Evolutionary conservation across 805 yeast genomes (phyloP).

Genomic region (Ogataea thermomethanolica): DNA sequence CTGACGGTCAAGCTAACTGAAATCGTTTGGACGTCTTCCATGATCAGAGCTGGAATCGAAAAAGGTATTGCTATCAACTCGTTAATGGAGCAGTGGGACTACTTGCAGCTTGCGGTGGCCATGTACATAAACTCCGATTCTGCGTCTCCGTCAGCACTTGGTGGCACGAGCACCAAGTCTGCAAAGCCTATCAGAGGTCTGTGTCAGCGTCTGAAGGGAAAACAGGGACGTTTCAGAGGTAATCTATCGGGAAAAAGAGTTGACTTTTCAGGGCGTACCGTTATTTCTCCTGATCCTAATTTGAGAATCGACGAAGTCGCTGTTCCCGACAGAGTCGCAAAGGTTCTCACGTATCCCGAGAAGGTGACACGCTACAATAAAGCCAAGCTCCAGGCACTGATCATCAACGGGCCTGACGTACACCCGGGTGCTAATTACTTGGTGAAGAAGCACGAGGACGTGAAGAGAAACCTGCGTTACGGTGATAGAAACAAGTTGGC

Average conservation of each 20-base stretch:
- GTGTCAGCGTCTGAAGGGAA: slow-evolving; percentile 96
- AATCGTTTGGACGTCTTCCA: slow-evolving; percentile 93
- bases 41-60: slow-evolving; percentile 91
- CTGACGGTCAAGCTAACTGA: slow-evolving; percentile 93
- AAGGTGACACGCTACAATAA: slow-evolving; percentile 85
- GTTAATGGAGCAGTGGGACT: slow-evolving; percentile 99
- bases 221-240: slow-evolving; percentile 98
- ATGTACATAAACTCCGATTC: slow-evolving; percentile 97
- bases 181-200: slow-evolving; percentile 88
- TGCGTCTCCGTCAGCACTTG: slow-evolving; percentile 71
- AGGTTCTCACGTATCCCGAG: slow-evolving; percentile 94
- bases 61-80: slow-evolving; percentile 91
- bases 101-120: slow-evolving; percentile 89
- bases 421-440: slow-evolving; percentile 98
- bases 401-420: slow-evolving; percentile 77
- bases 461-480: slow-evolving; percentile 82
- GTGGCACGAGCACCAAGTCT: slow-evolving; percentile 49
- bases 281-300: slow-evolving; percentile 98
- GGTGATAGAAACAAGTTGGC: slow-evolving; percentile 84
- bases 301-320: slow-evolving; percentile 94
- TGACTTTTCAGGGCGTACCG: slow-evolving; percentile 97
- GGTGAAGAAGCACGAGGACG: slow-evolving; percentile 74
- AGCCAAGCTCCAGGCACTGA: slow-evolving; percentile 67
- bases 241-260: slow-evolving; percentile 97
- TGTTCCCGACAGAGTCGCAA: slow-evolving; percentile 95